A percentile compares a stretch with the other conserved stretches of the same genome.
phyloP scores from a whole-genome alignment of 1,139 yeast genomes.

The Yamadazyma epiphylla region DNA sequence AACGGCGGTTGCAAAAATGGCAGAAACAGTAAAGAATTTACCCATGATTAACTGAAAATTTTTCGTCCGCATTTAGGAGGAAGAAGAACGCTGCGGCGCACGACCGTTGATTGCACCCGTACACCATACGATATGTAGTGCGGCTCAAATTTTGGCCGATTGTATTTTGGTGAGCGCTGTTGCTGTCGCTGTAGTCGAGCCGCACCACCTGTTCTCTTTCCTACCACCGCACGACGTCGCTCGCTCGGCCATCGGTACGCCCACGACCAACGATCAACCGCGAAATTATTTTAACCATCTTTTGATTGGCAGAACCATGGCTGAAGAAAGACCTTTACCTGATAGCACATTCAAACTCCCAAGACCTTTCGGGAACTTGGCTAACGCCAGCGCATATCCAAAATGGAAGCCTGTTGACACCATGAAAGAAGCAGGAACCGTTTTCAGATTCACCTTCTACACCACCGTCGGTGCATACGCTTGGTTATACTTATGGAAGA shows the following conservation, averaged over 20 bases:
- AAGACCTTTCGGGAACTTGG: slow-evolving; percentile 39
- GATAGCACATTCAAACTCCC: slow-evolving; percentile 42
- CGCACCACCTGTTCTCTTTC: no score
- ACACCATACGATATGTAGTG: no score
- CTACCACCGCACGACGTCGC: no score
- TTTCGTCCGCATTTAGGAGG: slow-evolving; percentile 1
- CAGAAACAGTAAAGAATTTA: slow-evolving; percentile 44
- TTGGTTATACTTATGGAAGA: slow-evolving; percentile 46
- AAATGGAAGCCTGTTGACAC: slow-evolving; percentile 45
- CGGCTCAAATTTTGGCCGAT: no score
- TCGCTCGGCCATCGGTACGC: no score
- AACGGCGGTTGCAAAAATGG: slow-evolving; percentile 51
- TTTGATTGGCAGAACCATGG: slow-evolving; percentile 1
- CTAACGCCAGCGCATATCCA: slow-evolving; percentile 42
- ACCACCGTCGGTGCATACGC: slow-evolving; percentile 47
- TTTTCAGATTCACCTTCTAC: slow-evolving; percentile 41
- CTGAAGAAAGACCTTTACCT: slow-evolving; percentile 17
- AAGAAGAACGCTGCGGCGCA: no score
- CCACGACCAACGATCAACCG: no score
- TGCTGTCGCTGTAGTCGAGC: no score
- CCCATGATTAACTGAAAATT: slow-evolving; percentile 23
- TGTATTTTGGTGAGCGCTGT: no score
- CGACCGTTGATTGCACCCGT: no score
- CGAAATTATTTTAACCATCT: no score
- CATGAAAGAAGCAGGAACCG: slow-evolving; percentile 35